Conservation (phyloP, 176 grass and related monocot species). For the Lolium multiflorum region DNA sequence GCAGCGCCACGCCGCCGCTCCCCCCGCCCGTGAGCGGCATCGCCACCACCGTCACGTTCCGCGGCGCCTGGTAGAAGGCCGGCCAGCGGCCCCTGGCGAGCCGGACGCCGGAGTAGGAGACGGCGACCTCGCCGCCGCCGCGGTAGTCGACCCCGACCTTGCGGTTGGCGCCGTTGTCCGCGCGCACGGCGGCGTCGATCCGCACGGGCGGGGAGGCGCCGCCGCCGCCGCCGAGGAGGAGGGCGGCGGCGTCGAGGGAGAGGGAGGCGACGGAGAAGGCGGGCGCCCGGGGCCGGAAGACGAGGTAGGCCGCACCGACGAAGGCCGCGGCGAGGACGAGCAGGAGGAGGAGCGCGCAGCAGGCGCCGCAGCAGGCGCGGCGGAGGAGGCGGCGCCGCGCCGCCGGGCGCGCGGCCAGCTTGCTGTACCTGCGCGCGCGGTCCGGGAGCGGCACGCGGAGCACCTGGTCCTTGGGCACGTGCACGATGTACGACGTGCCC, state of each 20-base stretch:
- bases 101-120: constrained; percentile 50
- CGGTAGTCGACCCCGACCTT: constrained; percentile 73
- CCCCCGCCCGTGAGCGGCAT: constrained; percentile 34
- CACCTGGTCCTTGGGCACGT: constrained; percentile 81
- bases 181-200: constrained; percentile 56
- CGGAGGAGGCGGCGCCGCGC: constrained; percentile 40
- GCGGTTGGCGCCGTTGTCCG: constrained; percentile 62
- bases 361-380: constrained; percentile 40
- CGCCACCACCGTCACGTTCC: constrained; percentile 66
- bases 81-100: constrained; percentile 73
- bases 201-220: not conserved
- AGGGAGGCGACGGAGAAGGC: constrained; percentile 65
- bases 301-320: constrained; percentile 50
- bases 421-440: constrained; percentile 54
- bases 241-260: constrained; percentile 46
- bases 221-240: constrained; percentile 17
- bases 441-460: constrained; percentile 71
- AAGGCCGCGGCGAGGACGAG: constrained; percentile 38
- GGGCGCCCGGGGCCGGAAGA: constrained; percentile 70
- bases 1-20: constrained; percentile 18
- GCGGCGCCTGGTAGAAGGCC: constrained; percentile 60
- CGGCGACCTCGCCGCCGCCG: constrained; percentile 48
- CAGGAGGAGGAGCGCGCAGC: constrained; percentile 15
- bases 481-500: constrained; percentile 74
- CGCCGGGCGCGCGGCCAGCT: constrained; percentile 58